Evolutionary conservation across 371 early-diverging fungal genomes (phyloP), one percentile per base, ranked within the genome.

Genomic region (Cokeromyces recurvatus): DNA sequence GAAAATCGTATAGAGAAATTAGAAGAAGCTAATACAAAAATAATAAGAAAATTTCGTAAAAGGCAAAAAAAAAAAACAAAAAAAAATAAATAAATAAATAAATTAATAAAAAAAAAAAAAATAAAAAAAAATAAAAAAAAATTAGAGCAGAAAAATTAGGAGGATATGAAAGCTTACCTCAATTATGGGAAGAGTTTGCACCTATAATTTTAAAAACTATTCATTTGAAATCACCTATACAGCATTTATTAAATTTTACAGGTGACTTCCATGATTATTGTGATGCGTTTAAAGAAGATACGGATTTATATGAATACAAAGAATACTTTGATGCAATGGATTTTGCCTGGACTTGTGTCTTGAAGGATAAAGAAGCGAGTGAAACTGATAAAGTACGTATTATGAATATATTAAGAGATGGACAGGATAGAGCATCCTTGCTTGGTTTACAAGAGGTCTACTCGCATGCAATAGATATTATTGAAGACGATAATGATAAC

Each of bases 251-350:
- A 11, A 49, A 43, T 19, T 46, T 57, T 11, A 65, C 69, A 4
- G 48, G 52, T n/a, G 59, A 64, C 24, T 68, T 68, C 36, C 65
- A 68, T 36, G 69, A 65, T 8, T 65, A 51, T 35, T 68, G 65
- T 42, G 53, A 54, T 11, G 65, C 53, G 1, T 68, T 56, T 36
- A 43, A 59, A 20, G 51, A 57, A 14, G 62, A 61, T 9, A 58
- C 62, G 7, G 62, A 64, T 31, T 24, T 45, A n/a, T 22, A 47
- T n/a, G 59, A 53, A 27, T 68, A 47, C 12, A 32, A 61, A 22
- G 59, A 57, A 43, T 68, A 57, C 38, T 68, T 57, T 41, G 52
- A 53, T 2, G 59, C 57, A 7, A 44, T 68, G 48, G 66, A 68
- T 27, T 52, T 59, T 37, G 57, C 63, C 34, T 68, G 69, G 69